A percentile compares a stretch with the other conserved stretches of the same genome.
Evolutionary conservation across 768 basidiomycete genomes (phyloP).

Genomic region (Suillus weaverae): DNA sequence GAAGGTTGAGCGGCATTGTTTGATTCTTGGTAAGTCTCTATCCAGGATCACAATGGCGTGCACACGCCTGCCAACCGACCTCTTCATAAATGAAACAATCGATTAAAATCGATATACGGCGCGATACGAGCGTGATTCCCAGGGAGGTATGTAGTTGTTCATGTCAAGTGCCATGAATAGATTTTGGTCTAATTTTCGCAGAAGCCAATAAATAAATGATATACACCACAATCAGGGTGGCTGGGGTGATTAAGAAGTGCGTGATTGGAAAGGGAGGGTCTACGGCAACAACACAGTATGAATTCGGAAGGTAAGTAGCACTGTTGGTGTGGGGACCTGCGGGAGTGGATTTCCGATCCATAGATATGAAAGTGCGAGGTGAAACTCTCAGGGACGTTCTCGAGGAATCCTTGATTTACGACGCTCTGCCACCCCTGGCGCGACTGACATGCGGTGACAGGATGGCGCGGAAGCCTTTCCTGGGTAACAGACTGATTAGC

Average conservation of each 20-base stretch:
- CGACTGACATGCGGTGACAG: constrained; percentile 14
- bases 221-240: constrained; percentile 18
- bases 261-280: constrained; percentile 12
- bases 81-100: constrained; percentile 28
- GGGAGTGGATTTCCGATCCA: constrained; percentile 13
- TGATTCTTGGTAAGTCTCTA: constrained; percentile 14
- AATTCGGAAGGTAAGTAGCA: constrained; percentile 10
- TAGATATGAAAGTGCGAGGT: constrained; percentile 7
- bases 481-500: constrained; percentile 8
- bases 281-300: constrained; percentile 18
- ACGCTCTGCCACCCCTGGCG: constrained; percentile 16
- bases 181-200: constrained; percentile 8
- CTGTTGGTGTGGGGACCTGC: constrained; percentile 9
- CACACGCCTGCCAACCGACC: constrained; percentile 17
- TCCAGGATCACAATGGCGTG: constrained; percentile 12
- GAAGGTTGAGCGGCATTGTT: constrained; percentile 28
- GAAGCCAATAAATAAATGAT: constrained; percentile 8
- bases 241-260: constrained; percentile 24
- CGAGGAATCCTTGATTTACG: constrained; percentile 25
- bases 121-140: constrained; percentile 14
- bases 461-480: constrained; percentile 11
- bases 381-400: constrained; percentile 9
- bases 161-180: constrained; percentile 16
- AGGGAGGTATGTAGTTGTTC: constrained; percentile 5
- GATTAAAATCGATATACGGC: constrained; percentile 21